Evolutionary conservation across 2,329 filamentous ascomycete species (phyloP), one percentile per base, ranked within the genome.

Genomic region (Xylariaceae sp.): DNA sequence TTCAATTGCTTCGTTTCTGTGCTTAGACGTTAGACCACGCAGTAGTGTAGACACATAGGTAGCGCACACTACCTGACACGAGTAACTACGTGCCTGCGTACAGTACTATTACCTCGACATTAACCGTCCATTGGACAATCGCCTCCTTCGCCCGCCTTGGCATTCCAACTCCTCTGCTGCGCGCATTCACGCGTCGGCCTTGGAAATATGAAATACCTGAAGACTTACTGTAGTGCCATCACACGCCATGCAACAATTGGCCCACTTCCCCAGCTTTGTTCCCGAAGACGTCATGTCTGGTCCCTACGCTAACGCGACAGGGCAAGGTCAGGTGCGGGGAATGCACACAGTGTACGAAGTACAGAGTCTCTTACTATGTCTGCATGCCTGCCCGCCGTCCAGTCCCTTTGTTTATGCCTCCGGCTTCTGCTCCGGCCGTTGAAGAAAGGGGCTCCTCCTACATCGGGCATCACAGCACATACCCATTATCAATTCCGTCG

Each of bases 251-350:
- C 46, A 55, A 37, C 49, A 34, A 39, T 21, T 21, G 55, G 39
- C 53, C 53, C 55, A 58, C 55, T 58, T 58, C 55, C 55, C 55
- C 55, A 58, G 55, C 46, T 58, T 56, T 41, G 10, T 26, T 34
- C 19, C 36, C 40, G n/a, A 47, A 21, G 40, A 22, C 40, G 40
- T 42, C 40, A 42, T 29, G 21, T 18, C 26, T 3, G 22, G 41
- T 42, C 34, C 22, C 29, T 19, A 29, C 18, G 26, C 55, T 57
- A 57, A 16, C 53, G 18, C 8, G 32, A 53, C n/a, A 10, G 5
- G 44, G 53, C 19, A 50, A 44, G 43, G 43, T 21, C 26, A 8
- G 40, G 49, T 53, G 55, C 53, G 55, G 55, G 55, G 55, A 47
- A 46, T 32, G 5, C 16, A 10, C 37, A 34, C 32, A 34, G 32